Conservation (phyloP, 805 yeast species). For the Ogataea saltuana region DNA sequence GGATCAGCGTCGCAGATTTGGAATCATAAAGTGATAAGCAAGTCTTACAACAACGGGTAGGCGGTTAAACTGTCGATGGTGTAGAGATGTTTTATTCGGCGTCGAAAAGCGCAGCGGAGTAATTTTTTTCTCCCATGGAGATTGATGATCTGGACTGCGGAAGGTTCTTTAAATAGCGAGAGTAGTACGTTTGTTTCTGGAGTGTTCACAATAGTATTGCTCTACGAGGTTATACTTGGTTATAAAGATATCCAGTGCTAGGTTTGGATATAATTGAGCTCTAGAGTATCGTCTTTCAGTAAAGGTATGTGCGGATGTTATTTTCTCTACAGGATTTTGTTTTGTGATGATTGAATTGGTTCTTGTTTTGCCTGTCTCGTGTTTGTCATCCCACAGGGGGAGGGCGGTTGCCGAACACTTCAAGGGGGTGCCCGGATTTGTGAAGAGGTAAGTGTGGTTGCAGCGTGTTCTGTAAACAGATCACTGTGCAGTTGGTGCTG, state of each 20-base stretch:
- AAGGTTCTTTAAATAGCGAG: not conserved
- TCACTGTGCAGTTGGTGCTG: too few relatives aligned
- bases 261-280: not conserved
- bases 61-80: not conserved
- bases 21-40: not conserved
- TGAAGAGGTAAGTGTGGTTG: too few relatives aligned
- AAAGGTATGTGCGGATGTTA: conserved; percentile 1
- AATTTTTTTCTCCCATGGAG: not conserved
- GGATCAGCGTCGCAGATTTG: not conserved
- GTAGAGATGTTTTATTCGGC: conserved; percentile 2
- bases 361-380: not conserved
- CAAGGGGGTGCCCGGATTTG: too few relatives aligned
- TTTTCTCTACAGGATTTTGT: too few relatives aligned
- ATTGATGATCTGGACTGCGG: conserved; percentile 7
- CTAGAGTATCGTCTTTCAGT: not conserved
- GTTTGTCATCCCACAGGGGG: too few relatives aligned
- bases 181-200: conserved; percentile 1
- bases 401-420: too few relatives aligned
- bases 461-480: too few relatives aligned
- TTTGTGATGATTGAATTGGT: not conserved
- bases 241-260: not conserved
- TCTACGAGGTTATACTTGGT: not conserved
- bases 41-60: too few relatives aligned
- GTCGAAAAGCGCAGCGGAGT: conserved; percentile 1
- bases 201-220: too few relatives aligned